Percentiles rank a stretch among this genome's conserved stretches.
Conservation (phyloP, 192 early-diverging fungal species). For the Coemansia sp. region DNA sequence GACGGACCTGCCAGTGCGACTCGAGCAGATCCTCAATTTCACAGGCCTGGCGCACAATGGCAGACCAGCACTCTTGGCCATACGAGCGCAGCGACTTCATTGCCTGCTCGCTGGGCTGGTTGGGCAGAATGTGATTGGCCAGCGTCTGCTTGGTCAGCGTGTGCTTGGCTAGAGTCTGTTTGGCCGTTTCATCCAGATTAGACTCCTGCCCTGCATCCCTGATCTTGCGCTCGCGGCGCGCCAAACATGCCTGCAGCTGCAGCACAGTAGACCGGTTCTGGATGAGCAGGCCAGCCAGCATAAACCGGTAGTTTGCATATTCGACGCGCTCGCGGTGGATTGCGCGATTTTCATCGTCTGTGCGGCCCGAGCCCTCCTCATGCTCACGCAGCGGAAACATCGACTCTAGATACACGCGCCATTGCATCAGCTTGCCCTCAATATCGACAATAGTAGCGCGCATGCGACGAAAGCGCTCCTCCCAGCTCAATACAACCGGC, state of each 20-base stretch:
- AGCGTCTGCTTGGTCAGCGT: slow-evolving; percentile 37
- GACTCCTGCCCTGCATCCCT: slow-evolving; percentile 18
- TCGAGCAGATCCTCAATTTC: slow-evolving; percentile 51
- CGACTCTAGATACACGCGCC: slow-evolving; percentile 53
- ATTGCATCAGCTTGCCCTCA: slow-evolving; percentile 54
- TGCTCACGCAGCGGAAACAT: slow-evolving; percentile 55
- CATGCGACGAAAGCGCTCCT: slow-evolving; percentile 53
- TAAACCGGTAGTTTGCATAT: slow-evolving; percentile 54
- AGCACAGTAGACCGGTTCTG: slow-evolving; percentile 50
- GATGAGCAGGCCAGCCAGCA: slow-evolving; percentile 44
- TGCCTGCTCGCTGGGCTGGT: slow-evolving; percentile 42
- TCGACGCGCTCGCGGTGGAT: slow-evolving; percentile 47
- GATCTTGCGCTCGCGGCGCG: slow-evolving; percentile 52
- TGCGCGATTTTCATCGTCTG: slow-evolving; percentile 28
- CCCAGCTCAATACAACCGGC: slow-evolving; percentile 49
- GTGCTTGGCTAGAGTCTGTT: slow-evolving; percentile 38
- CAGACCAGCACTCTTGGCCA: slow-evolving; percentile 47
- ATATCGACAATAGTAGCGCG: slow-evolving; percentile 39
- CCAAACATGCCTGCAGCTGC: slow-evolving; percentile 55
- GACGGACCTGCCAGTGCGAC: slow-evolving; percentile 52
- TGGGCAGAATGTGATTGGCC: slow-evolving; percentile 45
- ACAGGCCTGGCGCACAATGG: slow-evolving; percentile 50
- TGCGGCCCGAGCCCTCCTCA: slow-evolving; percentile 41
- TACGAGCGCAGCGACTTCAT: slow-evolving; percentile 47
- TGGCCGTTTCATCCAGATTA: slow-evolving; percentile 19